Evolutionary conservation across 306 rosid species (phyloP).

Genomic region (Cajanus cajan): DNA sequence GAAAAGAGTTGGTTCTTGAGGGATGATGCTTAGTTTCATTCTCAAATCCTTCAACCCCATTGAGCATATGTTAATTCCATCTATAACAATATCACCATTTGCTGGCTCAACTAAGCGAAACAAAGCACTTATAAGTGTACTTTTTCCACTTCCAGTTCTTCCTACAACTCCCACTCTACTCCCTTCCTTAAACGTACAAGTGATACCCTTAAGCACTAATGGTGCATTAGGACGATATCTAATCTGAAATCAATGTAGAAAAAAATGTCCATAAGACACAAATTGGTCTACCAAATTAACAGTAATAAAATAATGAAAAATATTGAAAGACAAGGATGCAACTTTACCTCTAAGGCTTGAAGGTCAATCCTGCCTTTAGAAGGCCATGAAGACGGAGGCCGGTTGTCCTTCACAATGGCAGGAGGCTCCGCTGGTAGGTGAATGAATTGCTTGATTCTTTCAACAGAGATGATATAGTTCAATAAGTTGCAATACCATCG

Average conservation of each 20-base stretch:
- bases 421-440: conserved; percentile 66
- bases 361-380: conserved; percentile 67
- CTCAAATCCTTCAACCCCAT: conserved; percentile 78
- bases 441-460: conserved; percentile 84
- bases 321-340: not conserved
- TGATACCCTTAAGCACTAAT: conserved; percentile 64
- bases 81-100: conserved; percentile 55
- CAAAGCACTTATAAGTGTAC: conserved; percentile 76
- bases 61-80: conserved; percentile 63
- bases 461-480: conserved; percentile 66
- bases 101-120: conserved; percentile 80
- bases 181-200: conserved; percentile 68
- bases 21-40: conserved; percentile 71
- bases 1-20: conserved; percentile 90
- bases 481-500: conserved; percentile 55
- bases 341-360: conserved; percentile 52
- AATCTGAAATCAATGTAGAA: conserved; percentile 45
- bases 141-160: conserved; percentile 88
- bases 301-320: not conserved
- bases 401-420: conserved; percentile 49
- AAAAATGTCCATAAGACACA: not conserved
- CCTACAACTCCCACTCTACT: conserved; percentile 80
- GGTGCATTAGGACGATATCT: conserved; percentile 67
- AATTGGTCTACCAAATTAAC: not conserved
- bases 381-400: conserved; percentile 81